Evolutionary conservation across 495 filamentous ascomycete genomes (phyloP), one percentile per base, ranked within the genome.

Genomic region (Aspergillus indologenus): DNA sequence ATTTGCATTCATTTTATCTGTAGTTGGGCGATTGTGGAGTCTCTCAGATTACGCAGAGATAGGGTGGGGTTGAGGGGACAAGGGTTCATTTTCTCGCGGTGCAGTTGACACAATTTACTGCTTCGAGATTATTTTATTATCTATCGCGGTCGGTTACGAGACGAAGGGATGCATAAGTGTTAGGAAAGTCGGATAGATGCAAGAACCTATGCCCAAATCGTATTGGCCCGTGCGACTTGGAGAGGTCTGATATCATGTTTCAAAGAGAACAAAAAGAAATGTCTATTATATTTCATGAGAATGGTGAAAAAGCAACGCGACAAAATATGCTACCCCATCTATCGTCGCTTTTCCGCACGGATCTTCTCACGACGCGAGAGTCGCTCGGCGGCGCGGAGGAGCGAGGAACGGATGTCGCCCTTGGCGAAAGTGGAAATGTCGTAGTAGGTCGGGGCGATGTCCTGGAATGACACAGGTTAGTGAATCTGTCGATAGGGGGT

Each of bases 391-490:
- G 88, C 83, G 51, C 85, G 81, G 66, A 86, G 81, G 45, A 99
- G 74, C 0, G 91, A 83, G 12, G 80, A 83, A 70, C 88, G 92
- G 51, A 98, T 85, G 46, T 94, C 90, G 18, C 92, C 91, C 75
- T 96, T 91, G 29, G 83, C 79, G 76, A 97, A 97, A 0, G 81
- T 82, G 0, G 81, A 75, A n/a, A 96, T 67, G 65, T 99, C 91
- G 69, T 96, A 99, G 71, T 99, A 99, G 3, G 76, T 82, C 4
- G 91, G 90, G 1, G 95, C 91, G 58, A 98, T 92, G 72, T 99
- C 94, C 84, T 87, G 51, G n/a, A 8, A 0, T 20, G 42, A 12
- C 14, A 22, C 22, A 24, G 56, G 45, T 17, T 15, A 14, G 29
- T 15, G n/a, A 31, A 47, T 14, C 48, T 19, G 26, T 5, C 6